These are phyloP conservation scores for Pterulicium gracile DNA, from an alignment of 1,284 basidiomycete genomes.

Conservation along the genomic window DNA sequence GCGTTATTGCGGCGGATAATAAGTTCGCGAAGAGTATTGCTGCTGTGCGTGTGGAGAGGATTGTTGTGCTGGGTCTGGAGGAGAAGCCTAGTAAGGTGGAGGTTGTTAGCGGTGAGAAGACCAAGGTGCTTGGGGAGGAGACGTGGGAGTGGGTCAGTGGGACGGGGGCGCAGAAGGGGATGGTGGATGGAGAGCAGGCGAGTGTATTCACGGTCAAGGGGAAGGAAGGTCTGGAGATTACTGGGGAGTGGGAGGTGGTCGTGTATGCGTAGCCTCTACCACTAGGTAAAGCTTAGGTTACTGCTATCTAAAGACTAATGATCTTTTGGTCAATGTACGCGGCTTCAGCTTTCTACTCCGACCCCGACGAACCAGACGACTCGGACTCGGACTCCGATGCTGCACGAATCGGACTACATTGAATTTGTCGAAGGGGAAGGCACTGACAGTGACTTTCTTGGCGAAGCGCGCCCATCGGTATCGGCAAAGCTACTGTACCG, in stretches of 20 bases:
- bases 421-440: too few species aligned
- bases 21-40: conserved; percentile 56
- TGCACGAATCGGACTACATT: too few species aligned
- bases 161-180: not conserved
- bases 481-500: too few species aligned
- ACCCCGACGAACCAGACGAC: too few species aligned
- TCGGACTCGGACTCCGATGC: too few species aligned
- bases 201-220: not conserved
- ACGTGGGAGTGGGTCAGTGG: not conserved
- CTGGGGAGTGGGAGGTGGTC: not conserved
- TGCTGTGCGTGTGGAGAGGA: conserved; percentile 68
- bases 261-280: too few species aligned
- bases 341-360: too few species aligned
- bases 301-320: too few species aligned
- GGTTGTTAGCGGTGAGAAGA: conserved; percentile 20
- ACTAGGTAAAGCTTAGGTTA: too few species aligned
- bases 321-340: too few species aligned
- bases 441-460: too few species aligned
- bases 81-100: conserved; percentile 50
- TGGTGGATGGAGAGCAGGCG: not conserved
- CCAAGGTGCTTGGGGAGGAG: not conserved
- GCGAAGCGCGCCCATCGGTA: too few species aligned
- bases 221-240: not conserved
- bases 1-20: conserved; percentile 45
- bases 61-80: conserved; percentile 71